Evolutionary conservation across 495 filamentous ascomycete species (phyloP).

Genomic region (Penicillium fimorum): DNA sequence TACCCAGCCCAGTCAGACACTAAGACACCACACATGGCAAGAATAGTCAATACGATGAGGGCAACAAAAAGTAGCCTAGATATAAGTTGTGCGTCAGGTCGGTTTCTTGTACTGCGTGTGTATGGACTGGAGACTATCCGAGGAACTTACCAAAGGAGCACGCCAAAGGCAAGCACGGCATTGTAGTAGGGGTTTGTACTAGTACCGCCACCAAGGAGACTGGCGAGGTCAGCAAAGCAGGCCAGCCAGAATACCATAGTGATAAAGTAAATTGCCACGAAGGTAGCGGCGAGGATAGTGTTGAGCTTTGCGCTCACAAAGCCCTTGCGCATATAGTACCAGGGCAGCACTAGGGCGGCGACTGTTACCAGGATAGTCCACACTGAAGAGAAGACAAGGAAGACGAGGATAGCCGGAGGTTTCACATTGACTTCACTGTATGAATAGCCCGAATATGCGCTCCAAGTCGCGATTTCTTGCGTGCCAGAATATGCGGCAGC

Average conservation of each 20-base stretch:
- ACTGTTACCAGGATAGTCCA: slow-evolving; percentile 28
- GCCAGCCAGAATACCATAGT: slow-evolving; percentile 38
- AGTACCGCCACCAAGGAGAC: slow-evolving; percentile 8
- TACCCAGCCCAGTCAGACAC: slow-evolving; percentile 27
- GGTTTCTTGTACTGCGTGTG: background rate
- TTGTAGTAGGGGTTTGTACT: slow-evolving; percentile 17
- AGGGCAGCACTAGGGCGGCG: slow-evolving; percentile 23
- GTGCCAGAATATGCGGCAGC: slow-evolving; percentile 7
- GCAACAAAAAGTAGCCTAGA: slow-evolving; percentile 31
- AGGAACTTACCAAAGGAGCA: slow-evolving; percentile 29
- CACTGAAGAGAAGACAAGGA: slow-evolving; percentile 25
- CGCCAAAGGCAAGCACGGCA: slow-evolving; percentile 32
- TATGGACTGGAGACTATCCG: background rate
- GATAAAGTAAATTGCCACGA: slow-evolving; percentile 27
- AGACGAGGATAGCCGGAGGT: slow-evolving; percentile 25
- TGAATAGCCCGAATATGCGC: slow-evolving; percentile 8
- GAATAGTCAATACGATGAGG: slow-evolving; percentile 28
- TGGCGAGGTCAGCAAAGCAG: slow-evolving; percentile 32
- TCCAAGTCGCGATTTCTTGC: slow-evolving; percentile 2
- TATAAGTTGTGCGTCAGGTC: background rate
- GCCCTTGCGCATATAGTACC: slow-evolving; percentile 23
- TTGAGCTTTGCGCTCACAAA: slow-evolving; percentile 22
- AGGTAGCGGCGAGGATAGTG: slow-evolving; percentile 18
- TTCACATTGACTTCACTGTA: slow-evolving; percentile 17
- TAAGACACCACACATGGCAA: slow-evolving; percentile 31